Evolutionary conservation across 139 green algal species (phyloP), one percentile per base, ranked within the genome.

Genomic region (Tetraselmis striata): DNA sequence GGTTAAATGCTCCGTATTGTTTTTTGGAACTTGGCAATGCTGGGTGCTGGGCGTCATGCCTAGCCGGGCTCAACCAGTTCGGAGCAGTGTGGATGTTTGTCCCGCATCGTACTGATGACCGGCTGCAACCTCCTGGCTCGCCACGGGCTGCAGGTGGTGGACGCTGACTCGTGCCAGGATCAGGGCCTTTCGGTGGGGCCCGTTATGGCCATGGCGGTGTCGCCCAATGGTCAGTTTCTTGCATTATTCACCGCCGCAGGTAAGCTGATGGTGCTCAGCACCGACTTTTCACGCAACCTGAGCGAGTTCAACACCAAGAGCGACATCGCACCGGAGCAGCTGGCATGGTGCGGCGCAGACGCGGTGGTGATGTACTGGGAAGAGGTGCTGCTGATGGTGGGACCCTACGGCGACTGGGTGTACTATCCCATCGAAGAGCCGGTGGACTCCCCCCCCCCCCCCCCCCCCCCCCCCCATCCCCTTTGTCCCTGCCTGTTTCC

Each of bases 321-420:
- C 2, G 87, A 91, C 0, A 75, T 78, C 0, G 82, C 81, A 11
- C 93, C 94, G 28, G 59, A 89, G 11, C 77, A 86, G n/a, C 59
- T 98, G 76, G 86, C 84, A 2, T 98, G 95, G 95, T 96, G 94
- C 77, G 95, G 94, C 2, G 87, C 83, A 27, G 93, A 98, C 80
- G 90, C 84, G 0, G 90, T 98, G 59, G 86, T 95, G 59, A 81
- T 96, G 25, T 88, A 81, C 31, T 98, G 93, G 93, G 84, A 93
- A 79, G 92, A 92, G 77, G 80, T 90, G 84, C 86, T 93, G 83
- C 89, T 95, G 79, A 79, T 94, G 82, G 92, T 95, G 77, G 91
- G 88, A 0, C 90, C 93, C 0, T 93, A 90, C 67, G 92, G 92
- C 1, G 90, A 96, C 85, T 91, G 83, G 79, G 59, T 90, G 45